Conservation (phyloP, 805 yeast species). For the Starmerella etchellsii region DNA sequence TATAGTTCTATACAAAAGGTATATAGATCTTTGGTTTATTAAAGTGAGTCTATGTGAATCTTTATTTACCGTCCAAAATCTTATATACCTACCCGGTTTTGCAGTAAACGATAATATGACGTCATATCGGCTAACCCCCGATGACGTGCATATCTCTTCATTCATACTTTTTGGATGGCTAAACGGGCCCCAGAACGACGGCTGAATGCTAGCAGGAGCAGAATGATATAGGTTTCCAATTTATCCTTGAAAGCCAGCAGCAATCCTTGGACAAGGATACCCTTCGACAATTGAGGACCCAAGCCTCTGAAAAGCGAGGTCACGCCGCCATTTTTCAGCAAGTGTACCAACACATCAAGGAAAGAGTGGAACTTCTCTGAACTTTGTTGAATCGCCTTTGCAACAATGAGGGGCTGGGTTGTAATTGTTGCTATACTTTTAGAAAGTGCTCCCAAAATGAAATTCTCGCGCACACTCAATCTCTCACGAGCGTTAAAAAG, state of each 20-base stretch:
- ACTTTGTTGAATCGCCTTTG: slow-evolving; percentile 68
- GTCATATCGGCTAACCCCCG: too few species aligned
- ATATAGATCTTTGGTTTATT: too few species aligned
- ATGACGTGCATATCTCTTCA: background rate
- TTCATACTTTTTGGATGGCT: background rate
- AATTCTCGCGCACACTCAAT: slow-evolving; percentile 52
- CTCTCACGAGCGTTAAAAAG: slow-evolving; percentile 32
- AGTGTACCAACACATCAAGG: slow-evolving; percentile 47
- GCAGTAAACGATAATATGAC: too few species aligned
- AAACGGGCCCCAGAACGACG: background rate
- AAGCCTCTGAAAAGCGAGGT: slow-evolving; percentile 65
- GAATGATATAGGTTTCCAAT: slow-evolving; percentile 27
- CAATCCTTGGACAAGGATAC: slow-evolving; percentile 72
- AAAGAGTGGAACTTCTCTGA: slow-evolving; percentile 36
- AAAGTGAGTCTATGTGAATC: too few species aligned
- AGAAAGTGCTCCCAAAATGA: slow-evolving; percentile 63
- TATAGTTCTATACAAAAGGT: too few species aligned
- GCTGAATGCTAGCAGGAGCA: slow-evolving; percentile 13
- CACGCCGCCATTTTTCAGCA: slow-evolving; percentile 52
- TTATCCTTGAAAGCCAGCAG: slow-evolving; percentile 73
- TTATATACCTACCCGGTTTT: too few species aligned
- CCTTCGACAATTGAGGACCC: slow-evolving; percentile 68
- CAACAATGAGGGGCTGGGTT: slow-evolving; percentile 75
- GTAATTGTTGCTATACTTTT: slow-evolving; percentile 67
- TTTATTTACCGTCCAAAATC: too few species aligned